phyloP scores from a whole-genome alignment of 805 yeast genomes.

The Zygoascus ofunaensis region DNA sequence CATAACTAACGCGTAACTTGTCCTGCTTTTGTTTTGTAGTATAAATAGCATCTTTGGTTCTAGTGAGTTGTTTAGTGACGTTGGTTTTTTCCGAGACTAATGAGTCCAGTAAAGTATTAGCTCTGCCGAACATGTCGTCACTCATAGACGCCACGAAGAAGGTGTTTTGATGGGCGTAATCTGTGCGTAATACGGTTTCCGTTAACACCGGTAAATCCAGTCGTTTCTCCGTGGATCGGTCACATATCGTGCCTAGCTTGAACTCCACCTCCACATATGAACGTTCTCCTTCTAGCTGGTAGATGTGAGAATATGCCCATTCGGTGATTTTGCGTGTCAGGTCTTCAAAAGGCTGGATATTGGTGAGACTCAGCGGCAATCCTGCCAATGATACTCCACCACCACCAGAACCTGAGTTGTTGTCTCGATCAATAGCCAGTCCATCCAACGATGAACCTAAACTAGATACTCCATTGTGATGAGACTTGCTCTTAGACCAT shows the following conservation, averaged over 20 bases:
- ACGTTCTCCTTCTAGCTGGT: slow-evolving; percentile 23
- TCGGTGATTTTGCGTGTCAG: slow-evolving; percentile 72
- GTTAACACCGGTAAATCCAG: slow-evolving; percentile 25
- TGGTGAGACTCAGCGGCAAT: slow-evolving; percentile 50
- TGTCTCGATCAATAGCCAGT: not conserved
- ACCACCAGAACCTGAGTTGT: not conserved
- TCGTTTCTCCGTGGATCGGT: slow-evolving; percentile 21
- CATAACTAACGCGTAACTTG: slow-evolving; percentile 23
- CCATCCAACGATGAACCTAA: not conserved
- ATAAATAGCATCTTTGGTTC: slow-evolving; percentile 13
- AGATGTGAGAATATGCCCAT: slow-evolving; percentile 80
- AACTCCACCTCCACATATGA: slow-evolving; percentile 38
- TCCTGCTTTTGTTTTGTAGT: slow-evolving; percentile 10
- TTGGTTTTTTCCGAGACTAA: slow-evolving; percentile 9
- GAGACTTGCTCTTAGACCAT: not conserved
- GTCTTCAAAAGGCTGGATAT: slow-evolving; percentile 71
- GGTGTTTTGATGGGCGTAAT: slow-evolving; percentile 20
- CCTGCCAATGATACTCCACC: slow-evolving; percentile 25
- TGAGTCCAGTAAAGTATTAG: slow-evolving; percentile 17
- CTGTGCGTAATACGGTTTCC: slow-evolving; percentile 26
- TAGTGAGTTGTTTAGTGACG: slow-evolving; percentile 5
- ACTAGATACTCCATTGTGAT: too few relatives aligned
- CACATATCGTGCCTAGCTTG: slow-evolving; percentile 27
- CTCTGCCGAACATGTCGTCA: slow-evolving; percentile 20
- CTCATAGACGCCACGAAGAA: slow-evolving; percentile 23